Conservation (phyloP, 768 basidiomycete species). For the Tricholoma furcatifolium region DNA sequence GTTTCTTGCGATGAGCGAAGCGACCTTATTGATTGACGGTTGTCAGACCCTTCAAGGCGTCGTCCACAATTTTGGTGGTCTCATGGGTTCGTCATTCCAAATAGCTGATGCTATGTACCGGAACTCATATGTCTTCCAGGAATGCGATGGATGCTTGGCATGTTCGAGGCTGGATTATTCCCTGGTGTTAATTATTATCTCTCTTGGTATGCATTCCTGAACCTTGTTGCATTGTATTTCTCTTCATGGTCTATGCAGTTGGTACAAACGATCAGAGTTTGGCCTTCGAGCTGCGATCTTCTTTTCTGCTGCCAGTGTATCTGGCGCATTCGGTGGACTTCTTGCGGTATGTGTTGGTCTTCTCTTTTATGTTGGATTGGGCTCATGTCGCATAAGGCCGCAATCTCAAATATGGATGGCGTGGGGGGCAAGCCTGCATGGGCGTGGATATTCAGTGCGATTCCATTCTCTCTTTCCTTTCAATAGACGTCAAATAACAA, state of each 20-base stretch:
- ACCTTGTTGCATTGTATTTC: neutral
- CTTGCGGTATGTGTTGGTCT: conserved; percentile 50
- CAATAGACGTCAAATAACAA: neutral
- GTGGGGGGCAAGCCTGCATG: conserved; percentile 63
- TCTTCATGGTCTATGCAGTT: conserved; percentile 25
- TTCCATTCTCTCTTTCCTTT: neutral
- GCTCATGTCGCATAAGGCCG: conserved; percentile 35
- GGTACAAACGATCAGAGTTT: conserved; percentile 72
- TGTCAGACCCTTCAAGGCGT: conserved; percentile 70
- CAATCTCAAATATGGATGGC: conserved; percentile 71
- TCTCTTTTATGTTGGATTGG: conserved; percentile 9
- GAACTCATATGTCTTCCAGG: conserved; percentile 32
- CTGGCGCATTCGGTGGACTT: conserved; percentile 80
- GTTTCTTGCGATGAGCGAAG: conserved; percentile 6
- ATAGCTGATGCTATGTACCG: neutral
- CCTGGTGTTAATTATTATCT: conserved; percentile 70
- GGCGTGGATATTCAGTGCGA: conserved; percentile 71
- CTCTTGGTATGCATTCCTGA: conserved; percentile 50
- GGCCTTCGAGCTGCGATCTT: conserved; percentile 66
- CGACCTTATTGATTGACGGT: conserved; percentile 11
- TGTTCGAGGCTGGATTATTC: conserved; percentile 71
- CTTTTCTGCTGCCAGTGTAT: conserved; percentile 76
- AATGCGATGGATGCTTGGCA: conserved; percentile 70
- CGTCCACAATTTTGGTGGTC: conserved; percentile 64
- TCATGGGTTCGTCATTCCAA: conserved; percentile 48